Evolutionary conservation across 225 moss, liverwort and hornwort genomes (phyloP).

Genomic region (Physcomitrellopsis africana): DNA sequence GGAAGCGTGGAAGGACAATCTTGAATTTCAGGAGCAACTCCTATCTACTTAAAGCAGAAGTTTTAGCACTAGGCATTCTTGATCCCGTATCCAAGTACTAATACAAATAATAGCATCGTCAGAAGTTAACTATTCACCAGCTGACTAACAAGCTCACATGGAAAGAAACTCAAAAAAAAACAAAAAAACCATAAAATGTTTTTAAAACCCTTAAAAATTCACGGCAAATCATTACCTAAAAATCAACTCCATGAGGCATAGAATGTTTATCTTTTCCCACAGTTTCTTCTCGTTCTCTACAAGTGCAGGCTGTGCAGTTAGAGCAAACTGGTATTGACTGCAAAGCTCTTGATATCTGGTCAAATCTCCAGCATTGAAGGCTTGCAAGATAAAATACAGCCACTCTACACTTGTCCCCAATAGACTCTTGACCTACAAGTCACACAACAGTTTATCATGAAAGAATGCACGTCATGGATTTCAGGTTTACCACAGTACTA

Average conservation of each 20-base stretch:
- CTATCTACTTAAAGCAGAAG: background rate
- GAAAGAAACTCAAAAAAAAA: too few relatives aligned
- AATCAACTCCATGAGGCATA: slow-evolving; percentile 97
- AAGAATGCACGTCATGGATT: background rate
- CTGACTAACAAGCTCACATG: background rate
- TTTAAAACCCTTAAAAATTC: background rate
- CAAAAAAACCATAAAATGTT: too few relatives aligned
- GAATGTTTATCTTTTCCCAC: slow-evolving; percentile 98
- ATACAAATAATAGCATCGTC: background rate
- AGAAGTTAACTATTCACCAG: background rate
- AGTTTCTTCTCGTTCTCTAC: slow-evolving; percentile 94
- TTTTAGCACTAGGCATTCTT: background rate
- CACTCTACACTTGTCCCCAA: slow-evolving; percentile 92
- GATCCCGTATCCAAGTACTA: background rate
- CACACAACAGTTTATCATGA: slow-evolving; percentile 15
- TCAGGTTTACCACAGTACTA: background rate
- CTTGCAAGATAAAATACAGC: slow-evolving; percentile 95
- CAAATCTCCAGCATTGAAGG: slow-evolving; percentile 97
- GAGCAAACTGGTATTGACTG: slow-evolving; percentile 73
- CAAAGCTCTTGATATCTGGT: slow-evolving; percentile 92
- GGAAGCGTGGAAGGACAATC: background rate
- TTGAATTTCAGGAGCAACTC: too few relatives aligned
- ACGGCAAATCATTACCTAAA: slow-evolving; percentile 63
- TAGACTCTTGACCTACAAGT: slow-evolving; percentile 89
- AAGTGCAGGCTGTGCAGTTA: slow-evolving; percentile 96